These are phyloP conservation scores for Haberlea rhodopensis DNA, from an alignment of 257 asterid species.

Conservation along the genomic window DNA sequence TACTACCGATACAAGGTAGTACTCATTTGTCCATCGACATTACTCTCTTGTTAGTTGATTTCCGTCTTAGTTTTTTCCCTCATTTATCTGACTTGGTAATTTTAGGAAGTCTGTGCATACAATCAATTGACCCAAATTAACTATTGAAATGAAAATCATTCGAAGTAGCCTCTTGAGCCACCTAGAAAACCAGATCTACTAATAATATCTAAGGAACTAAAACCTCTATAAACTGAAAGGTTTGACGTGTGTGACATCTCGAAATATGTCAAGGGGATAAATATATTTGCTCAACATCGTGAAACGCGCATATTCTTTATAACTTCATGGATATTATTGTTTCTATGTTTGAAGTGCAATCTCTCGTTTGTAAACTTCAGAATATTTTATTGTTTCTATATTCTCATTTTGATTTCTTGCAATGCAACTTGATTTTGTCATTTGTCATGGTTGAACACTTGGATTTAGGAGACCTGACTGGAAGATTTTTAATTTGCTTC, in stretches of 20 bases:
- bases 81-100: background rate
- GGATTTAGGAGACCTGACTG: background rate
- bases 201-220: background rate
- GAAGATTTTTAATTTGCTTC: background rate
- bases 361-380: background rate
- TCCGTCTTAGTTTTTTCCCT: slow-evolving; percentile 9
- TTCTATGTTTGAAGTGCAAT: background rate
- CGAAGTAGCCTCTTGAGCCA: slow-evolving; percentile 3
- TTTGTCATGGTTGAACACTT: background rate
- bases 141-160: background rate
- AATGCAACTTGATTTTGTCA: background rate
- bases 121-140: slow-evolving; percentile 1
- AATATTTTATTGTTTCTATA: background rate
- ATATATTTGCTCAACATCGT: background rate
- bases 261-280: background rate
- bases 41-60: slow-evolving; percentile 1
- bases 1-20: slow-evolving; percentile 92
- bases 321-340: background rate
- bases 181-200: slow-evolving; percentile 7
- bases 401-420: background rate
- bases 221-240: background rate
- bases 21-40: slow-evolving; percentile 20
- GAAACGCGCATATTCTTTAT: background rate
- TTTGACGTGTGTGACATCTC: background rate
- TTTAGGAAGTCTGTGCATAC: background rate